Evolutionary conservation across 108 stramenopile genomes (phyloP).

Genomic region (Cyclostephanos invisitatus): DNA sequence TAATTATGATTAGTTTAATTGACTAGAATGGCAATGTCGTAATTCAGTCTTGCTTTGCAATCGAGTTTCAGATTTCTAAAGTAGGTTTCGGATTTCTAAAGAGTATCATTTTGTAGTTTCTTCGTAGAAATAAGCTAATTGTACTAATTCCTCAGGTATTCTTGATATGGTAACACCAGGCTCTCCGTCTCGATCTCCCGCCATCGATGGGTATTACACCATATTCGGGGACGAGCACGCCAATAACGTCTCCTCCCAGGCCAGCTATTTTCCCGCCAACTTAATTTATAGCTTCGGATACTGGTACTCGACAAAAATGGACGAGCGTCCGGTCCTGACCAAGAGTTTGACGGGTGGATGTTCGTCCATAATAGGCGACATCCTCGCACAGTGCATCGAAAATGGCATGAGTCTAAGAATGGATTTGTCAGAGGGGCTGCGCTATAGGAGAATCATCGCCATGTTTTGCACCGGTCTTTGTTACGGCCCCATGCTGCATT

Average conservation of each 20-base stretch:
- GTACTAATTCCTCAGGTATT: no score
- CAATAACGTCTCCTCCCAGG: background rate
- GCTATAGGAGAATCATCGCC: background rate
- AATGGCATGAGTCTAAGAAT: background rate
- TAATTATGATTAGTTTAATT: no score
- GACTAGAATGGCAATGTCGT: no score
- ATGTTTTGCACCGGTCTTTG: constrained; percentile 9
- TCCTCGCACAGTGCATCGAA: constrained; percentile 2
- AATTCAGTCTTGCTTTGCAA: no score
- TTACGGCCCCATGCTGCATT: constrained; percentile 9
- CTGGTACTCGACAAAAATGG: constrained; percentile 3
- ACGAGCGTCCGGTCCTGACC: background rate
- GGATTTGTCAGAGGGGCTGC: background rate
- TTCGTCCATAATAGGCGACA: background rate
- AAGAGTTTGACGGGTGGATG: constrained; percentile 1
- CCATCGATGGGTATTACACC: constrained; percentile 4
- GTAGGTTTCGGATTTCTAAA: no score
- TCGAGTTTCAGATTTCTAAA: no score
- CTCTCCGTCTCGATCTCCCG: background rate
- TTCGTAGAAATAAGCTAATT: no score
- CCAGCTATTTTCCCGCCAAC: background rate
- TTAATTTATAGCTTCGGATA: background rate
- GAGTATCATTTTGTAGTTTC: no score
- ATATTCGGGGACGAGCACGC: background rate
- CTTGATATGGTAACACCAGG: no score